Conservation (phyloP, 805 yeast genomes). For the Ascoidea asiatica region DNA sequence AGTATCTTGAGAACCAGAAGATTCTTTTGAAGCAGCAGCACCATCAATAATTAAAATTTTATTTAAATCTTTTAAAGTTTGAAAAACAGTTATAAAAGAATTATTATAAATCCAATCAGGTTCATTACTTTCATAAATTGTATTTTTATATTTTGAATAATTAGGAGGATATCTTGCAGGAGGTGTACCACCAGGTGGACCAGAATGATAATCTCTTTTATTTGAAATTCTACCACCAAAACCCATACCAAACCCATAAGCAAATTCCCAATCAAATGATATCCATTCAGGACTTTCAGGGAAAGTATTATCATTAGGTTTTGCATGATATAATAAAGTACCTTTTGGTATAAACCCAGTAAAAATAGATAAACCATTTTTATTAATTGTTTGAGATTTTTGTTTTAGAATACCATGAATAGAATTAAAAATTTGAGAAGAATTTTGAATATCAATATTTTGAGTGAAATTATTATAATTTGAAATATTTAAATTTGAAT, state of each 20-base stretch:
- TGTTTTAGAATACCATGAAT: slow-evolving; percentile 39
- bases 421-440: slow-evolving; percentile 42
- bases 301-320: slow-evolving; percentile 19
- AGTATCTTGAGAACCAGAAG: slow-evolving; percentile 50
- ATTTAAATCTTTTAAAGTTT: slow-evolving; percentile 31
- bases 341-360: slow-evolving; percentile 52
- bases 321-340: slow-evolving; percentile 43
- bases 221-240: too few relatives aligned
- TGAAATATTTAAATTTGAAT: slow-evolving; percentile 7
- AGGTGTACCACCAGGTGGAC: too few relatives aligned
- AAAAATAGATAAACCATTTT: slow-evolving; percentile 41
- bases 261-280: slow-evolving; percentile 51
- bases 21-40: slow-evolving; percentile 50
- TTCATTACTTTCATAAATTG: too few relatives aligned
- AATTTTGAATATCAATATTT: slow-evolving; percentile 30
- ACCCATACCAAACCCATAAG: slow-evolving; percentile 26
- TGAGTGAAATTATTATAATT: slow-evolving; percentile 15
- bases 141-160: too few relatives aligned
- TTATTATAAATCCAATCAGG: too few relatives aligned
- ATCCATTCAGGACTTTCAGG: slow-evolving; percentile 46
- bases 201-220: too few relatives aligned
- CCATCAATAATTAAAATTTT: slow-evolving; percentile 46
- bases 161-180: too few relatives aligned
- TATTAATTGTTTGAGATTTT: slow-evolving; percentile 35
- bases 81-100: slow-evolving; percentile 28